phyloP scores from a whole-genome alignment of 495 filamentous ascomycete genomes.

The Penicillium desertorum region DNA sequence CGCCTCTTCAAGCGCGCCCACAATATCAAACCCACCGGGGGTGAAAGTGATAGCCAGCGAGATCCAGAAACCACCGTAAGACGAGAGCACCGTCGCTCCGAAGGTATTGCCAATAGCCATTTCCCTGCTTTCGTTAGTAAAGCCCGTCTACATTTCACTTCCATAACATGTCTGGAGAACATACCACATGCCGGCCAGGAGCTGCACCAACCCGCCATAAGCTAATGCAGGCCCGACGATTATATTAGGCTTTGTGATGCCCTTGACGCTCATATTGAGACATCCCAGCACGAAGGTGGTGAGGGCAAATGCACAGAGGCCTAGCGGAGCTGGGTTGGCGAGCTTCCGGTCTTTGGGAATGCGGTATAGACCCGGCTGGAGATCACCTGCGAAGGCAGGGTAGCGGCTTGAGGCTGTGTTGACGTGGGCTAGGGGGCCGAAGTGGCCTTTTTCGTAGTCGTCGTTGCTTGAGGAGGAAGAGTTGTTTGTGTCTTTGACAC shows the following conservation, averaged over 20 bases:
- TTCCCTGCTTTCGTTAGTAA: constrained; percentile 58
- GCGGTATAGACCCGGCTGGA: constrained; percentile 83
- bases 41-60: constrained; percentile 79
- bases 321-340: constrained; percentile 77
- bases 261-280: constrained; percentile 66
- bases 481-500: constrained; percentile 9
- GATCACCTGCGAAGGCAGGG: constrained; percentile 83
- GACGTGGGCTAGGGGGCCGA: constrained; percentile 60
- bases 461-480: constrained; percentile 3
- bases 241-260: constrained; percentile 57
- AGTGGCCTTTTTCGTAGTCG: constrained; percentile 12
- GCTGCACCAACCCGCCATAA: constrained; percentile 78
- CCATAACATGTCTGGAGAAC: constrained; percentile 30
- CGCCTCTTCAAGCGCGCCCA: constrained; percentile 36
- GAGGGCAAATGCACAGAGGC: constrained; percentile 77
- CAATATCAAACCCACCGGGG: constrained; percentile 64
- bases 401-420: constrained; percentile 60
- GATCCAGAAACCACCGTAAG: constrained; percentile 96
- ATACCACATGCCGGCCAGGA: constrained; percentile 91
- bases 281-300: constrained; percentile 84
- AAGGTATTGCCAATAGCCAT: constrained; percentile 95
- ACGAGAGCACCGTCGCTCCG: constrained; percentile 89
- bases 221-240: constrained; percentile 63
- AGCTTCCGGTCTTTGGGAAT: constrained; percentile 66
- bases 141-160: background rate